Conservation (phyloP, 2,329 filamentous ascomycete genomes). For the Fusarium fujikuroi region DNA sequence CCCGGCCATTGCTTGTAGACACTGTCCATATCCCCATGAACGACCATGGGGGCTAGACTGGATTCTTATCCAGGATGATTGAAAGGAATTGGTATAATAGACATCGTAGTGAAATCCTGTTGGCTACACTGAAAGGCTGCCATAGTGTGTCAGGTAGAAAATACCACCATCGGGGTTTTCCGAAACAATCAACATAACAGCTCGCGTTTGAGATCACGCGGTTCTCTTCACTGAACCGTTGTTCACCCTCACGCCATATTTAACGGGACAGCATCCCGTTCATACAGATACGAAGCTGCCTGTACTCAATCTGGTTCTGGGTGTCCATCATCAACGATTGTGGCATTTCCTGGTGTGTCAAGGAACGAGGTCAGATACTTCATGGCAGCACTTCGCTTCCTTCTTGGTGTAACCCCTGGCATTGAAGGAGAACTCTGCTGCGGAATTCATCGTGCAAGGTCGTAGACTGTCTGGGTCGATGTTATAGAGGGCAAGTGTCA, state of each 20-base stretch:
- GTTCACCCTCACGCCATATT: neutral
- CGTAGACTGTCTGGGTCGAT: neutral
- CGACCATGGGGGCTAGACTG: neutral
- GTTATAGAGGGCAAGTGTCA: neutral
- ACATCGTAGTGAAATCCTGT: fast-evolving
- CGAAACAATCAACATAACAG: neutral
- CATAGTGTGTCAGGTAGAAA: neutral
- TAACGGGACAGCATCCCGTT: fast-evolving
- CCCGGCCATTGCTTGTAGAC: neutral
- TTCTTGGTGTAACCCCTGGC: neutral
- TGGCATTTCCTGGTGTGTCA: neutral
- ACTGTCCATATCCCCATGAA: neutral
- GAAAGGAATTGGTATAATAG: neutral
- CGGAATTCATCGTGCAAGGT: fast-evolving
- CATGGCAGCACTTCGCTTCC: neutral
- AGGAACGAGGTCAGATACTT: neutral
- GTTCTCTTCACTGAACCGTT: neutral
- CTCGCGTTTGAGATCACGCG: neutral
- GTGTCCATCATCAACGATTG: neutral
- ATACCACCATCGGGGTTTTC: neutral
- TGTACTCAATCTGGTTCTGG: neutral
- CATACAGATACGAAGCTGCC: neutral
- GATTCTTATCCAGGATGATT: neutral
- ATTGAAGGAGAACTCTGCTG: neutral
- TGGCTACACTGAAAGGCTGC: neutral